A percentile compares a stretch with the other conserved stretches of the same genome.
These are phyloP conservation scores for Hemerocallis citrina DNA, from an alignment of 106 monocot genomes.

Conservation along the genomic window DNA sequence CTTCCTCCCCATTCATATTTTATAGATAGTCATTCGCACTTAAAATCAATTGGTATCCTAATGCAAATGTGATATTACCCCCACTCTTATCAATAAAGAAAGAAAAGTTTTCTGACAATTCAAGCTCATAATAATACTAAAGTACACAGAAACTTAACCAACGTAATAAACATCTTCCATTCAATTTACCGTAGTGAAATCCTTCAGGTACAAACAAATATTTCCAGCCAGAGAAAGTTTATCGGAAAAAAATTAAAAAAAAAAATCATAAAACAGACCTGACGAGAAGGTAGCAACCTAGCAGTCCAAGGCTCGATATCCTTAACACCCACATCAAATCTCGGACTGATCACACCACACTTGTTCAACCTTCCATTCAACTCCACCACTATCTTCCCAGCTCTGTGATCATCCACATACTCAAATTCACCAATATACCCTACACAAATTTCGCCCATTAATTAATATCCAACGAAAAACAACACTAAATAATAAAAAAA, in stretches of 20 bases:
- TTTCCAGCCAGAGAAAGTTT: no score
- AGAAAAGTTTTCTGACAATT: no score
- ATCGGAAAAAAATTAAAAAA: not conserved
- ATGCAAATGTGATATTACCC: no score
- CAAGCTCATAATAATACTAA: not conserved
- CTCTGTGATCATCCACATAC: constrained; percentile 59
- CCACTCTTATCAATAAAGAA: no score
- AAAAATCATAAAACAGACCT: constrained; percentile 15
- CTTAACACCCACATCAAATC: constrained; percentile 64
- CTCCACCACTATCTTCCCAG: constrained; percentile 62
- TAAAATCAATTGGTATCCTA: no score
- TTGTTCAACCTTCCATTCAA: constrained; percentile 56
- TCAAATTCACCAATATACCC: constrained; percentile 69
- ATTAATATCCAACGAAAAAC: no score
- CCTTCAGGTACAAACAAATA: no score
- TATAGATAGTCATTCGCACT: no score
- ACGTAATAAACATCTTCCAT: not conserved
- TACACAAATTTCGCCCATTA: not conserved
- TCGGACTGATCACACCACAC: constrained; percentile 59
- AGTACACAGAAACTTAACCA: not conserved
- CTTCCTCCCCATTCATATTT: no score
- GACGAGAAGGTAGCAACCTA: constrained; percentile 56
- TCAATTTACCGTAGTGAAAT: not conserved
- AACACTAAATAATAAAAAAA: not conserved
- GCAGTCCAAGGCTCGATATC: constrained; percentile 72